Evolutionary conservation across 108 stramenopile genomes (phyloP).

Genomic region (Nitzschia sp.): DNA sequence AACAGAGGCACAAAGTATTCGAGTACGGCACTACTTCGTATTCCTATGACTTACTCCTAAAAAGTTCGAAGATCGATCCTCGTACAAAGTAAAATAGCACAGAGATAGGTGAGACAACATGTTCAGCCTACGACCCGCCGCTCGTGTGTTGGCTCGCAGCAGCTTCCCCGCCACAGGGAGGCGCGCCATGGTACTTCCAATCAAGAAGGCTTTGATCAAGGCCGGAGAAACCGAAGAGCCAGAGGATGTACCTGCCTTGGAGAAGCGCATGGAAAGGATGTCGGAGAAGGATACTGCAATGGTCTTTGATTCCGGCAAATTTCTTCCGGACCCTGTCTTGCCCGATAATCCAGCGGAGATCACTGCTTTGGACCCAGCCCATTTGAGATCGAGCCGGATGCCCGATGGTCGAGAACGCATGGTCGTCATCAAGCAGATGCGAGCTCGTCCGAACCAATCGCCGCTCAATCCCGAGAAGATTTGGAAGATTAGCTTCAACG

Average conservation of each 20-base stretch:
- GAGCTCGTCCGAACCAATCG: constrained; percentile 56
- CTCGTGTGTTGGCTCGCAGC: constrained; percentile 5
- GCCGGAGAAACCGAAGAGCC: constrained; percentile 41
- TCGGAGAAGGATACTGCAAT: constrained; percentile 34
- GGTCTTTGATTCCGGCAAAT: constrained; percentile 32
- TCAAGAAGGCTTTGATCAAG: constrained; percentile 44
- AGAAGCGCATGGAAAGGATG: constrained; percentile 35
- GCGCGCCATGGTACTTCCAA: constrained; percentile 23
- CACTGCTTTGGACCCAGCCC: constrained; percentile 72
- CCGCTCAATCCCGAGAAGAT: constrained; percentile 52
- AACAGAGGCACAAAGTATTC: no score
- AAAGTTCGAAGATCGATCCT: no score
- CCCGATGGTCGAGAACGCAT: constrained; percentile 65
- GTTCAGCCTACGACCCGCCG: constrained; percentile 10
- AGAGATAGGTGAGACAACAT: no score
- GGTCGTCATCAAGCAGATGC: constrained; percentile 74
- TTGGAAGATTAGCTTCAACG: constrained; percentile 84
- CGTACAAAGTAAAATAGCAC: no score
- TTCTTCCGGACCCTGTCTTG: constrained; percentile 54
- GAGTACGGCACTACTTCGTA: no score
- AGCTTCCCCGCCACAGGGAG: neutral
- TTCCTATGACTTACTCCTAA: no score
- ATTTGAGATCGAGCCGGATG: constrained; percentile 44
- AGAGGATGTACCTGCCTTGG: constrained; percentile 36
- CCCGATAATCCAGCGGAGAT: constrained; percentile 80